Conservation (phyloP, 192 early-diverging fungal species). For the Coemansia javaensis region DNA sequence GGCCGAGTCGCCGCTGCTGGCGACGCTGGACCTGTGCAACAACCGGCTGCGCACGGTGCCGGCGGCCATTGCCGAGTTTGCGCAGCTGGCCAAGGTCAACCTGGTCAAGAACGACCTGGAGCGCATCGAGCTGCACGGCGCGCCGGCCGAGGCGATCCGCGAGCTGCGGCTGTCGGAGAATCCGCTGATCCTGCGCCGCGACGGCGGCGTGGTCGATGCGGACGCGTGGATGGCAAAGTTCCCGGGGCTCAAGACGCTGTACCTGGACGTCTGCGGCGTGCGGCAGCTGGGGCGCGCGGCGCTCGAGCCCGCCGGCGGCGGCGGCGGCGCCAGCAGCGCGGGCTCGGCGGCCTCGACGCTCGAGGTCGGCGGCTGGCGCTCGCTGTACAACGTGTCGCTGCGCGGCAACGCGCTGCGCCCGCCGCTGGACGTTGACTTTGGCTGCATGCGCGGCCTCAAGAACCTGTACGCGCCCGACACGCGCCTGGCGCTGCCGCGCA, state of each 20-base stretch:
- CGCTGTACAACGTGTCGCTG: conserved; percentile 43
- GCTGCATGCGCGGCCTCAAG: conserved; percentile 21
- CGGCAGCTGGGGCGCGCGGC: conserved; percentile 19
- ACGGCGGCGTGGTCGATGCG: conserved; percentile 28
- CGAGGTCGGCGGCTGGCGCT: conserved; percentile 11
- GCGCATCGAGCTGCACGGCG: conserved; percentile 24
- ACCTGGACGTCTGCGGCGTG: conserved; percentile 41
- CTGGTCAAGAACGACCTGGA: conserved; percentile 44
- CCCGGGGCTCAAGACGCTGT: conserved; percentile 37
- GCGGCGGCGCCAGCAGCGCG: background rate
- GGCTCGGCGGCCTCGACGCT: background rate
- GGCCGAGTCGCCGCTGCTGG: conserved; percentile 26
- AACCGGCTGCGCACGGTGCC: conserved; percentile 39
- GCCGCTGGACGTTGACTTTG: conserved; percentile 29
- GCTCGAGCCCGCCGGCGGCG: background rate
- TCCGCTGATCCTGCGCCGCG: conserved; percentile 32
- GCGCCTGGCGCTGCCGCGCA: conserved; percentile 27
- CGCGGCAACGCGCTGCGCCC: conserved; percentile 36
- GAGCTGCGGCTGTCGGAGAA: conserved; percentile 46
- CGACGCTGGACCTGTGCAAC: conserved; percentile 36
- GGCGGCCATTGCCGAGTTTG: conserved; percentile 30
- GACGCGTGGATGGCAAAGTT: conserved; percentile 32
- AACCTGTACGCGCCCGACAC: conserved; percentile 50
- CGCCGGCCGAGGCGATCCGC: conserved; percentile 30
- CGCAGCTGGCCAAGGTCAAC: conserved; percentile 25